Evolutionary conservation across 2,329 filamentous ascomycete species (phyloP), one percentile per base, ranked within the genome.

Genomic region (Aureobasidium lini): DNA sequence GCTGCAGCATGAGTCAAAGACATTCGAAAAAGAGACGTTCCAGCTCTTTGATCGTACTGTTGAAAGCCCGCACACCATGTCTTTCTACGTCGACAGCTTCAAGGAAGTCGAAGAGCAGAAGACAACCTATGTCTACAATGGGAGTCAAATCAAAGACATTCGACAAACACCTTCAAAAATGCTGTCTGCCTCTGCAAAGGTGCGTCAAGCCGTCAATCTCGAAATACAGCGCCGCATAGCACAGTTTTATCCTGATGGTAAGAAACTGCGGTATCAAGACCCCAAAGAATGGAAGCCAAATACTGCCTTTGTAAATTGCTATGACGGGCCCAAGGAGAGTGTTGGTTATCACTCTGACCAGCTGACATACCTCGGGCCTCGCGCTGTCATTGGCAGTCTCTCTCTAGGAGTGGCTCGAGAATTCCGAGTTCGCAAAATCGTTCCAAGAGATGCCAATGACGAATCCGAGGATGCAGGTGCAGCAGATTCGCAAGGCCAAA

Each of bases 291-390:
- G 93, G 92, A 77, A 77, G 8, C 89, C 93, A 9, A 97, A 97
- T 69, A 90, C 90, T 0, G 90, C 92, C 0, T 93, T 96, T 68
- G 92, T 95, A 15, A 99, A 99, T 71, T 95, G 90, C 76, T 99
- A 99, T 71, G 79, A 86, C 66, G 92, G 92, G 0, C 86, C 84
- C 0, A 79, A 84, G 10, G 84, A 97, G 74, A 90, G 81, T 62
- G 92, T 97, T 0, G 94, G 94, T 34, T 97, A 90, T 74, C 94
- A 99, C 73, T 86, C 88, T 37, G 94, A 99, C 70, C 89, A 96
- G 66, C 79, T 96, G 15, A 96, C 93, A 0, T 97, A 97, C 68
- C 81, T 97, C 0, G 94, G 94, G 0, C 94, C 94, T 0, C 85
- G 88, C 7, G 84, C 93, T 6, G 81, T 95, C 23, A 97, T 97